Base-by-base conservation (phyloP, 139 green algal genomes). In the Dunaliella sp. region DNA sequence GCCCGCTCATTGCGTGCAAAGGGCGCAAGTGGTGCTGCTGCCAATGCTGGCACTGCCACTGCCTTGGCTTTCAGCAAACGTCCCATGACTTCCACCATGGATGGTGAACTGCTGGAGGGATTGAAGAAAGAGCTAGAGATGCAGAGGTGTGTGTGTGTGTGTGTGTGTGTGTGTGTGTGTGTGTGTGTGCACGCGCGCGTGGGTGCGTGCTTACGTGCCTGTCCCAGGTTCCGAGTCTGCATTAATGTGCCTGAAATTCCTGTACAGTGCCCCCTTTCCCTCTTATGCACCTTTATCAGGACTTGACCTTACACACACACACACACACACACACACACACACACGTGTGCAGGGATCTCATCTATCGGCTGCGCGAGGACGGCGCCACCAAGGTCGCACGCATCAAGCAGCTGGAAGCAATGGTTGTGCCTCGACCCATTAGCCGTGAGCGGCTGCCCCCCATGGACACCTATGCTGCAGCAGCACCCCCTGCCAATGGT, bases 1-100 rank as follows among this genome's bases (percentile, higher is more conserved):
- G 94, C 95, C 83, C 92, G 94, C 84, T 81, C 84, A 2, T 80
- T 91, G 31, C 84, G 87, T 37, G 84, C 38, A 25, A 34, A 72
- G 35, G 72, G 72, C 1, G 84, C 75, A 28, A 65, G 83, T 7
- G 33, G 59, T 65, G 73, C 25, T 21, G 28, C 83, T 3, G 21
- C 83, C 25, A n/a, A 22, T 22, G 36, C 36, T 3, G 33, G 57
- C 77, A 30, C 1, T 3, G 74, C 74, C 30, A 33, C 28, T 28
- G 77, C 77, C 77, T 36, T 32, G n/a, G 36, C 25, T 30, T 34
- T 3, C 3, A 33, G 59, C 57, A 74, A 65, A 76, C 82, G 36
- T 2, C 84, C 79, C 76, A 32, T 57, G 57, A 30, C 35, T 84
- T 21, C 59, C 57, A 28, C 75, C 35, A 81, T 25, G 58, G 34